Evolutionary conservation across 2,329 filamentous ascomycete genomes (phyloP), one percentile per base, ranked within the genome.

Genomic region (Endoconidiophora polonica): DNA sequence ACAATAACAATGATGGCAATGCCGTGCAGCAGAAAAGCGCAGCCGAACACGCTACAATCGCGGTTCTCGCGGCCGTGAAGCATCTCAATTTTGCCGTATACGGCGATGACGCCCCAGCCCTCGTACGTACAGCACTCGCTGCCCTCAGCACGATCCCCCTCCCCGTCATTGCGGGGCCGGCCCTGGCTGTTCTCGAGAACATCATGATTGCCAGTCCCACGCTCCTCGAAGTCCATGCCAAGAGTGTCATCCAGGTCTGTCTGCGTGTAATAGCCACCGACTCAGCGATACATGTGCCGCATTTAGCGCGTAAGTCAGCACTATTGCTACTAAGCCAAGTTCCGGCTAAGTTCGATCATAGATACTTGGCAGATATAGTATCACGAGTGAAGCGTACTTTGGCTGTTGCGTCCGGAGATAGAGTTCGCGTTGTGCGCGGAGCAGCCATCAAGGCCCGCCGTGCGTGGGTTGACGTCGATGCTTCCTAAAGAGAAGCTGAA

Each of bases 31-130:
- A 46, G 14, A 29, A 29, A 7, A 7, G 9, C 29, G 54, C 57
- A 16, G 6, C 53, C 55, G 61, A 59, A 1, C 70, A 69, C 53
- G 68, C 68, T 47, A 66, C 70, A 26, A 63, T 74, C 24, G 68
- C 66, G 2, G 64, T 70, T 4, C 63, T 79, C 4, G 62, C 69
- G 0, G 64, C 73, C 44, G 61, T 75, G 5, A 68, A 66, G 53
- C 67, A 74, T 57, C 66, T 76, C 52, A 61, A 61, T 16, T 74
- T 70, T 48, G 58, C 65, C 2, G 66, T 75, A 16, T 78, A 74
- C 58, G 29, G 29, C 9, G 66, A 74, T 41, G 66, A 78, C 45
- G 61, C 67, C 1, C 64, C 64, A 3, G 59, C 61, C 29, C 63
- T 77, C 4, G 60, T 74, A 2, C 67, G 70, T 6, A 62, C 76